phyloP scores from a whole-genome alignment of 2,329 filamentous ascomycete genomes.

The Metarhizium album region DNA sequence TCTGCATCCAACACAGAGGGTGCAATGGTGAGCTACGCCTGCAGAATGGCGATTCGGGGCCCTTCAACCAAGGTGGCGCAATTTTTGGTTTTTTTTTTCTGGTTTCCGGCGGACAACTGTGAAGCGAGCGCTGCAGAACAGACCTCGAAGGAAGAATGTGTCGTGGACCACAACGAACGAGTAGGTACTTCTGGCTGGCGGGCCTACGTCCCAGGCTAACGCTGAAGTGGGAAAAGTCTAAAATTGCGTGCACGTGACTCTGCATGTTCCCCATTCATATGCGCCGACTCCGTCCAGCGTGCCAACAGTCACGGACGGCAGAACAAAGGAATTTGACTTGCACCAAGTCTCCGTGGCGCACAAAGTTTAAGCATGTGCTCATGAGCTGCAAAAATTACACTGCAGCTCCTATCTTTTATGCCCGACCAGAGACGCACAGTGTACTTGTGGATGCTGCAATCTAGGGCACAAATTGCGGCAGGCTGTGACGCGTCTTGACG shows the following conservation, averaged over 20 bases:
- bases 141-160: slow-evolving; percentile 27
- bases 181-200: slow-evolving; percentile 8
- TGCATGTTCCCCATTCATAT: too few species aligned
- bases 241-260: slow-evolving; percentile 18
- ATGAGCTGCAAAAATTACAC: too few species aligned
- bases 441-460: too few species aligned
- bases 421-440: too few species aligned
- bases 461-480: too few species aligned
- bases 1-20: slow-evolving; percentile 21
- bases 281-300: too few species aligned
- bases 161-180: slow-evolving; percentile 26
- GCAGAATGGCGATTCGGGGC: slow-evolving; percentile 7
- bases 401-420: too few species aligned
- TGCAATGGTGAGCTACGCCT: slow-evolving; percentile 17
- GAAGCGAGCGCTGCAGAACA: slow-evolving; percentile 19
- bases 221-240: slow-evolving; percentile 19
- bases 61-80: slow-evolving; percentile 6
- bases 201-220: slow-evolving; percentile 16
- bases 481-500: neutral
- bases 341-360: too few species aligned
- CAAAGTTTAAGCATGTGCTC: too few species aligned
- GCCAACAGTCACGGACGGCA: too few species aligned
- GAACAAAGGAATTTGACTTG: too few species aligned
- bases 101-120: slow-evolving; percentile 13
- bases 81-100: too few species aligned